Conservation (phyloP, 1,284 basidiomycete species). For the Cryptococcus depauperatus region DNA sequence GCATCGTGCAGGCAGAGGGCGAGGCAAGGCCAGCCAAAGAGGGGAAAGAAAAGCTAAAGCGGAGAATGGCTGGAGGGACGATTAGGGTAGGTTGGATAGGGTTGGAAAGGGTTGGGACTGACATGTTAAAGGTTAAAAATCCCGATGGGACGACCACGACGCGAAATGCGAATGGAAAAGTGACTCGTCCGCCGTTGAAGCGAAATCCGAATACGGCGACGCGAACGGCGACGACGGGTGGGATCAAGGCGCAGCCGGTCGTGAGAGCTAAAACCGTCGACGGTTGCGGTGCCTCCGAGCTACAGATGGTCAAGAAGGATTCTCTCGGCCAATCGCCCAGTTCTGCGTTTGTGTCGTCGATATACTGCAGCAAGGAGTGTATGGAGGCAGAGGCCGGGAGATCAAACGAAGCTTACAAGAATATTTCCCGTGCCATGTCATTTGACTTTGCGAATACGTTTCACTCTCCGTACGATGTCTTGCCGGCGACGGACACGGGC, state of each 20-base stretch:
- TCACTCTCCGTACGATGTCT: slow-evolving; percentile 4
- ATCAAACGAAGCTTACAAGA: slow-evolving; percentile 23
- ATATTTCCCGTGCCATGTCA: slow-evolving; percentile 27
- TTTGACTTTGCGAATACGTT: slow-evolving; percentile 14
- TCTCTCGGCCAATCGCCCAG: not conserved
- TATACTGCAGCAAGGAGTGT: slow-evolving; percentile 38
- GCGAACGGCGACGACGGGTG: slow-evolving; percentile 20
- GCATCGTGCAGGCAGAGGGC: slow-evolving; percentile 26
- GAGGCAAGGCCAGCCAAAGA: slow-evolving; percentile 9
- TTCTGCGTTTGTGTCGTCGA: slow-evolving; percentile 22
- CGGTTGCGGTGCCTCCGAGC: slow-evolving; percentile 4
- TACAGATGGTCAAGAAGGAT: not conserved
- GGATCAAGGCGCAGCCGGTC: slow-evolving; percentile 23
- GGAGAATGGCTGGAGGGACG: slow-evolving; percentile 31
- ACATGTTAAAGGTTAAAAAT: slow-evolving; percentile 32
- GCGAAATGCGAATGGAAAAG: slow-evolving; percentile 37
- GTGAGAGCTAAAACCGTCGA: slow-evolving; percentile 26
- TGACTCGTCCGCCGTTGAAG: slow-evolving; percentile 27
- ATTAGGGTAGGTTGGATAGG: slow-evolving; percentile 29
- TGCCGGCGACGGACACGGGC: slow-evolving; percentile 12
- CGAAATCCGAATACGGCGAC: slow-evolving; percentile 25
- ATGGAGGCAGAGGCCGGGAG: slow-evolving; percentile 26
- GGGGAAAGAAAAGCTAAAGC: slow-evolving; percentile 15
- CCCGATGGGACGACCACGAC: slow-evolving; percentile 39
- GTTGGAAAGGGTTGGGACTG: not conserved